Evolutionary conservation across 768 basidiomycete genomes (phyloP).

Genomic region (Kwoniella bestiolae): DNA sequence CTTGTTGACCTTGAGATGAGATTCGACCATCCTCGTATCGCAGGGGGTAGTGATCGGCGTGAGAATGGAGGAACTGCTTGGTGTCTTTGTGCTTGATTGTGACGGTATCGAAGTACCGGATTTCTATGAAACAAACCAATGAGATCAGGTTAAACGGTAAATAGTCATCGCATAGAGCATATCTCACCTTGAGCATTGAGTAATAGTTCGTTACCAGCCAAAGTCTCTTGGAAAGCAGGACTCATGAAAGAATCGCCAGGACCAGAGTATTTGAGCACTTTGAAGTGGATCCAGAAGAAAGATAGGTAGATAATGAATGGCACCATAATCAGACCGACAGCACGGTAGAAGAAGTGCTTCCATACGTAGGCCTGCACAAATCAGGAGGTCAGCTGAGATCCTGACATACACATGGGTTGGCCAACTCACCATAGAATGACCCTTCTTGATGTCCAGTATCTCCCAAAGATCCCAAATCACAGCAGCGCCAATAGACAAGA

Average conservation of each 20-base stretch:
- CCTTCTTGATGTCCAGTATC: slow-evolving; percentile 80
- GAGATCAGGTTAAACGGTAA: no score
- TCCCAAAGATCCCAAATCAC: slow-evolving; percentile 95
- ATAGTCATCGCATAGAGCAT: background rate
- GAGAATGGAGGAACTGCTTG: slow-evolving; percentile 92
- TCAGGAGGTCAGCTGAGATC: background rate
- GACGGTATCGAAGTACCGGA: slow-evolving; percentile 88
- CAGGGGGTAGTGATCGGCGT: slow-evolving; percentile 85
- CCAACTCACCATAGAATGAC: slow-evolving; percentile 72
- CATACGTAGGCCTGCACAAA: slow-evolving; percentile 76
- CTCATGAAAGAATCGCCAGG: slow-evolving; percentile 97
- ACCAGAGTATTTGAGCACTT: slow-evolving; percentile 82
- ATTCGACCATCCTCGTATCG: slow-evolving; percentile 94
- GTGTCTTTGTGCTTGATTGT: slow-evolving; percentile 89
- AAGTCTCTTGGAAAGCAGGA: slow-evolving; percentile 95
- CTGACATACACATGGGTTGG: background rate
- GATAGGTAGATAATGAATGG: slow-evolving; percentile 88
- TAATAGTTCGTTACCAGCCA: slow-evolving; percentile 87
- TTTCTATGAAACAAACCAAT: slow-evolving; percentile 64
- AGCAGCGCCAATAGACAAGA: slow-evolving; percentile 83
- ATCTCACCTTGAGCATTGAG: slow-evolving; percentile 83
- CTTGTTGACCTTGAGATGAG: slow-evolving; percentile 96
- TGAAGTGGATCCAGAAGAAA: slow-evolving; percentile 95
- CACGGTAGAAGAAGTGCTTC: slow-evolving; percentile 85
- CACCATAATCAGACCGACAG: slow-evolving; percentile 79